Percentiles rank a stretch among this genome's conserved stretches.
These are phyloP conservation scores for Otatea glauca DNA, from an alignment of 176 grass and related monocot genomes.

Conservation along the genomic window DNA sequence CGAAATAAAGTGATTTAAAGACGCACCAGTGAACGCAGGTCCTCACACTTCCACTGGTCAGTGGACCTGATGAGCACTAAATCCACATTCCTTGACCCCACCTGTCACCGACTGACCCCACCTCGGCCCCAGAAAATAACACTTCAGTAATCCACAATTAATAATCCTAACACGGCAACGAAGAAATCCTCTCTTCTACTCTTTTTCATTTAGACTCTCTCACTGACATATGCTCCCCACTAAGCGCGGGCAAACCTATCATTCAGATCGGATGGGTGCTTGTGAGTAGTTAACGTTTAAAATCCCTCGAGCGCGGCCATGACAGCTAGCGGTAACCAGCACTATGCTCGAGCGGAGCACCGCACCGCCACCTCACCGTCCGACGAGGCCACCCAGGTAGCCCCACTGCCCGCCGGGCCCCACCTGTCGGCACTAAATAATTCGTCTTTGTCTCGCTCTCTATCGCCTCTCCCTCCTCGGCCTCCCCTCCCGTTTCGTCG, in stretches of 20 bases:
- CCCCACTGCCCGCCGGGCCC: background rate
- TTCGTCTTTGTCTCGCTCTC: slow-evolving; percentile 39
- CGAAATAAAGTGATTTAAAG: background rate
- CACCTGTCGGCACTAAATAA: slow-evolving; percentile 37
- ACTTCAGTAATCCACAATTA: background rate
- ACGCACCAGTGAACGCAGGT: background rate
- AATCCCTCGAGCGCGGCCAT: slow-evolving; percentile 31
- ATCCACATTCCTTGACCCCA: background rate
- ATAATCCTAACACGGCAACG: background rate
- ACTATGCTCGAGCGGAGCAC: slow-evolving; percentile 22
- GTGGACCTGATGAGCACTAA: slow-evolving; percentile 1
- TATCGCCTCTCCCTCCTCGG: slow-evolving; percentile 48
- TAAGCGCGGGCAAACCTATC: background rate
- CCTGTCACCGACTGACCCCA: background rate
- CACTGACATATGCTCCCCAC: background rate
- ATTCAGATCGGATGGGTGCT: background rate
- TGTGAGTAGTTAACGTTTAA: slow-evolving; percentile 14
- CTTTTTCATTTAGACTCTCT: background rate
- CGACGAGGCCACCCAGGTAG: background rate
- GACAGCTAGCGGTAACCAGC: background rate
- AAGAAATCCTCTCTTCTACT: background rate
- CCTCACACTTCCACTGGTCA: background rate
- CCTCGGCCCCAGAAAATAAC: background rate
- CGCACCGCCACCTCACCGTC: background rate
- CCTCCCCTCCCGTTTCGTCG: slow-evolving; percentile 43